A percentile compares a stretch with the other conserved stretches of the same genome.
Evolutionary conservation across 139 green algal genomes (phyloP).

Genomic region (Chlamydomonas schloesseri): DNA sequence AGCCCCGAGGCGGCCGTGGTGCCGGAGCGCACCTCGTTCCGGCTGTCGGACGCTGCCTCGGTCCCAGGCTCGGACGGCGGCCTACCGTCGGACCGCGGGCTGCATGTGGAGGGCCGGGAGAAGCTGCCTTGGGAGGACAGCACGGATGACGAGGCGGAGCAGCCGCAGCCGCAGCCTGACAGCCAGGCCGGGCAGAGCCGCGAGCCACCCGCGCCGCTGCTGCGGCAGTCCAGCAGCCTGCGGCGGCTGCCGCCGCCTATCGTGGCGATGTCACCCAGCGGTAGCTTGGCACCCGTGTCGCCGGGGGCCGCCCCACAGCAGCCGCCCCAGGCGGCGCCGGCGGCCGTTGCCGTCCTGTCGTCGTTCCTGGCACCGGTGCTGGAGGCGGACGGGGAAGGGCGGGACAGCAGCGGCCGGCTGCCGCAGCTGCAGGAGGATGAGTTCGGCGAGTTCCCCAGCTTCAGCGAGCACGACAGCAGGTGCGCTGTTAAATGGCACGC

Average conservation of each 20-base stretch:
- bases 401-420: neutral
- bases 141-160: slow-evolving; percentile 12
- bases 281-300: neutral
- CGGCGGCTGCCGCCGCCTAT: neutral
- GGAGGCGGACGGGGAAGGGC: neutral
- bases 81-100: neutral
- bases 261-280: neutral
- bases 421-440: too few relatives aligned
- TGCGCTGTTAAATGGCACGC: too few relatives aligned
- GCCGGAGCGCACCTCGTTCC: too few relatives aligned
- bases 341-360: neutral
- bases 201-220: neutral
- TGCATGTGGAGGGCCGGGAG: neutral
- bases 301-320: too few relatives aligned
- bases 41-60: too few relatives aligned
- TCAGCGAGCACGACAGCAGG: too few relatives aligned
- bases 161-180: neutral
- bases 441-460: too few relatives aligned
- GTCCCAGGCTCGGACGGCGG: too few relatives aligned
- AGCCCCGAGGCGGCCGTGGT: neutral
- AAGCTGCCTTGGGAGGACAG: slow-evolving; percentile 40
- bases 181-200: too few relatives aligned
- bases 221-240: neutral
- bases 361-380: neutral
- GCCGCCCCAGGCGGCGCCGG: too few relatives aligned